Evolutionary conservation across 2,329 filamentous ascomycete genomes (phyloP), one percentile per base, ranked within the genome.

Genomic region (Diaporthe australafricana): DNA sequence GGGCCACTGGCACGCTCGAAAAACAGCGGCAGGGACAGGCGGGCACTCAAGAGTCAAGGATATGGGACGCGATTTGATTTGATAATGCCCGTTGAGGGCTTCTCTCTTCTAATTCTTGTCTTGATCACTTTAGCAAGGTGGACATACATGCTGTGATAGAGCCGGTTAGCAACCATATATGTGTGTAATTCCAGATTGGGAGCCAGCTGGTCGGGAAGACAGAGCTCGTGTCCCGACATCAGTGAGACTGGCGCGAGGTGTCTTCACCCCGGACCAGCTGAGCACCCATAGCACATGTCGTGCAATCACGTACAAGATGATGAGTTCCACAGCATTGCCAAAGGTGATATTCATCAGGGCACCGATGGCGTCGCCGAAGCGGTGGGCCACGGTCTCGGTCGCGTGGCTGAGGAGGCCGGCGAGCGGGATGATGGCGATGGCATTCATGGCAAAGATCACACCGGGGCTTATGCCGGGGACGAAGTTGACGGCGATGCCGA

Each of bases 311-410:
- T 80, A 88, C 86, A 94, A 94, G 75, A 95, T 94, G 78, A 95
- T 94, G 79, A 95, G 82, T 81, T 95, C 93, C 30, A 94, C 93
- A 27, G 92, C 91, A 80, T 95, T 94, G 76, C 93, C 92, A 83
- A 94, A 94, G 11, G 92, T 94, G 73, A 94, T 90, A 77, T 94
- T 94, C 79, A 94, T 87, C 77, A 94, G 81, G 42, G 92, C 92
- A 70, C 92, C 92, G 56, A 94, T 84, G 4, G 91, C 91, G 78
- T 94, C 92, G 67, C 92, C 93, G 82, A 95, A 87, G 76, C 90
- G 89, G 75, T 87, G 87, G 60, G 93, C 92, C 71, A 94, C 92
- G 71, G 90, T 92, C 82, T 95, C 93, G 20, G 93, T 95, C 45
- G 93, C 92, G 81, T 91, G 90, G 76, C 90, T 90, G 76, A 95